Percentiles rank a stretch among this genome's conserved stretches.
These are phyloP conservation scores for Penicillium nordicum DNA, from an alignment of 2,329 filamentous ascomycete species.

Conservation along the genomic window DNA sequence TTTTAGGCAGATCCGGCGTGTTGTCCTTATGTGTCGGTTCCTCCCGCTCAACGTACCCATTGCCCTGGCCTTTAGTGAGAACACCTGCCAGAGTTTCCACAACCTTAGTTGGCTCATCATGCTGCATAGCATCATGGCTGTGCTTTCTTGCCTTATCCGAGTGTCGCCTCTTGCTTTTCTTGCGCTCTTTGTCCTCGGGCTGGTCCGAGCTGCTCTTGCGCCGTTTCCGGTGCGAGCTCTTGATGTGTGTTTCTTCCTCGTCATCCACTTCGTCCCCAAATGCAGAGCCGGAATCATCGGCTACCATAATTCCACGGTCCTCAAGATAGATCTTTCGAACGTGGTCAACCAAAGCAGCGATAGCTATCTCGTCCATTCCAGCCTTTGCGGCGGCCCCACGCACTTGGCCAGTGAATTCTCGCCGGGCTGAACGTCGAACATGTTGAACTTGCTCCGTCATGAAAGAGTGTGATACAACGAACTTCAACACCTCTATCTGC, in stretches of 20 bases:
- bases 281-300: not conserved
- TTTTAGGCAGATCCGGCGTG: not conserved
- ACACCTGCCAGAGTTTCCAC: not conserved
- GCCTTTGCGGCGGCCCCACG: constrained; percentile 9
- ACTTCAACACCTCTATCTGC: not conserved
- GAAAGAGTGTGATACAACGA: not conserved
- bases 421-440: not conserved
- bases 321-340: constrained; percentile 26
- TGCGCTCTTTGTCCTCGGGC: not conserved
- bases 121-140: not conserved
- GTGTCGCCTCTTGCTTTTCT: constrained; percentile 1
- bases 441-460: not conserved
- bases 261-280: constrained; percentile 27
- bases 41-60: not conserved
- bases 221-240: not conserved
- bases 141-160: not conserved
- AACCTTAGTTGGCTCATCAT: not conserved
- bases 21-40: not conserved
- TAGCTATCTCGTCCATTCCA: constrained; percentile 15
- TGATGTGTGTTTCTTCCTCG: not conserved
- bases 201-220: constrained; percentile 5
- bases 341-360: constrained; percentile 18
- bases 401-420: constrained; percentile 20
- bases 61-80: not conserved
- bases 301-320: not conserved